phyloP scores from a whole-genome alignment of 1,284 basidiomycete species.

The Puccinia horiana region DNA sequence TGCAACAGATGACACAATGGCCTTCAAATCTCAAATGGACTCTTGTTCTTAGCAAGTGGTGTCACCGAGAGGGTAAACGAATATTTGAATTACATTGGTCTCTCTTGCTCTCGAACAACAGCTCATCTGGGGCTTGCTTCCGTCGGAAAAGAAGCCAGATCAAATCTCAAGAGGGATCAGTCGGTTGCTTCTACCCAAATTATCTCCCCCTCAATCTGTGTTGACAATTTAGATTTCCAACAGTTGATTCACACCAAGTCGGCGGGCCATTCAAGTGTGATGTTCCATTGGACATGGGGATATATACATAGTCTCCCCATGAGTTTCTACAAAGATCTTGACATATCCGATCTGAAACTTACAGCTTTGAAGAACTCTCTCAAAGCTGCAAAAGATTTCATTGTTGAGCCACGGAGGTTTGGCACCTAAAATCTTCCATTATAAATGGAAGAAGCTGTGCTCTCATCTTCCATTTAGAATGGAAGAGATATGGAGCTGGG shows the following conservation, averaged over 20 bases:
- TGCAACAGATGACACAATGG: slow-evolving; percentile 4
- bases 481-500: too few relatives aligned
- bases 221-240: slow-evolving; percentile 29
- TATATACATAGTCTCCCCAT: not conserved
- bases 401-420: too few relatives aligned
- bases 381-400: too few relatives aligned
- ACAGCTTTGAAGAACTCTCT: too few relatives aligned
- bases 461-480: too few relatives aligned
- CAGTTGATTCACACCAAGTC: not conserved
- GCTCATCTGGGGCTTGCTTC: not conserved
- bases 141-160: not conserved
- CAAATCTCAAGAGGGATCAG: not conserved
- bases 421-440: too few relatives aligned
- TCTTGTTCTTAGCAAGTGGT: too few relatives aligned
- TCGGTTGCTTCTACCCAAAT: not conserved
- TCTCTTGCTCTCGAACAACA: not conserved
- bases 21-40: not conserved
- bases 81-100: slow-evolving; percentile 9
- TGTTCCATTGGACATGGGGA: slow-evolving; percentile 35
- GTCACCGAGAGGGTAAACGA: not conserved
- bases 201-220: not conserved
- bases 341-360: too few relatives aligned
- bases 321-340: too few relatives aligned
- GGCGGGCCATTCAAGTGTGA: not conserved
- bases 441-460: too few relatives aligned